phyloP scores from a whole-genome alignment of 2,329 filamentous ascomycete species.

The Ceratocystis cacaofunesta region DNA sequence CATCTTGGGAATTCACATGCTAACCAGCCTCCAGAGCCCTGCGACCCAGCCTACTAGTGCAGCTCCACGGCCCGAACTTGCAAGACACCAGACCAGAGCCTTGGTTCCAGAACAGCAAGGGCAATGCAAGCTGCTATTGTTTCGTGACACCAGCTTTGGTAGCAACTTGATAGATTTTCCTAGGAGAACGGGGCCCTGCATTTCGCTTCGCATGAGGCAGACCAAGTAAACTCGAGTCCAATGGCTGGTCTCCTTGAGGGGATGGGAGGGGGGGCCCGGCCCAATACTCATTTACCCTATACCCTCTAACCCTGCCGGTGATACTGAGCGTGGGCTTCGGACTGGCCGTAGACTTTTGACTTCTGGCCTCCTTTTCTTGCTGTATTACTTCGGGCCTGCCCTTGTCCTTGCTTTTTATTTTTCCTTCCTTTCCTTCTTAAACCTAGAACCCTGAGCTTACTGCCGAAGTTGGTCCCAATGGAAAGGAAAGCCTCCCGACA shows the following conservation, averaged over 20 bases:
- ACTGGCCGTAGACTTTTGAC: slow-evolving; percentile 1
- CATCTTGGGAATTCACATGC: too few relatives aligned
- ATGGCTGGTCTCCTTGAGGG: not conserved
- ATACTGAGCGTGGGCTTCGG: not conserved
- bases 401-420: not conserved
- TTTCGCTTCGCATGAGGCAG: not conserved
- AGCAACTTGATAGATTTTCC: not conserved
- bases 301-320: not conserved
- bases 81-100: not conserved
- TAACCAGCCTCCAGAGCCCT: too few relatives aligned
- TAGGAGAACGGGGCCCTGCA: not conserved
- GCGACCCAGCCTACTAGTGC: too few relatives aligned
- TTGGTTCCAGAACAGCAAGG: not conserved
- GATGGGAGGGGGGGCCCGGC: not conserved
- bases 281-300: not conserved
- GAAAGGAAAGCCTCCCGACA: slow-evolving; percentile 6
- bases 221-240: not conserved
- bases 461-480: not conserved
- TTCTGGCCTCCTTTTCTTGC: not conserved
- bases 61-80: too few relatives aligned
- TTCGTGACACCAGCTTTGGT: not conserved
- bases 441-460: not conserved
- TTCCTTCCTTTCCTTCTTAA: not conserved
- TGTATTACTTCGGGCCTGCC: too few relatives aligned
- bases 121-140: not conserved